phyloP scores from a whole-genome alignment of 345 rosid genomes.

The Aegle marmelos region DNA sequence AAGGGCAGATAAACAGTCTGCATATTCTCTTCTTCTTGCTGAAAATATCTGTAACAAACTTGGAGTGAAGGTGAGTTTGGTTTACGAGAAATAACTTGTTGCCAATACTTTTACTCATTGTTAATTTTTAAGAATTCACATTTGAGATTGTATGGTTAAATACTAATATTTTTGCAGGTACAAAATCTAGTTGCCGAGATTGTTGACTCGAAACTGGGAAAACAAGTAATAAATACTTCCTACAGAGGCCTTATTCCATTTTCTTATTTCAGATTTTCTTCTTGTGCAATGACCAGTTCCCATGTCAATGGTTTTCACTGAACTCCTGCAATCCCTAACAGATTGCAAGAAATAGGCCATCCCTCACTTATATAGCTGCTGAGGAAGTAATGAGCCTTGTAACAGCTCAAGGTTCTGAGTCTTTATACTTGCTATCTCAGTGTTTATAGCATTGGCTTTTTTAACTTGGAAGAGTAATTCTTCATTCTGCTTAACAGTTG shows the following conservation, averaged over 20 bases:
- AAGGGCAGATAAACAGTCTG: slow-evolving; percentile 89
- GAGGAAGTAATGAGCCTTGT: slow-evolving; percentile 99
- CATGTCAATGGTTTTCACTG: not conserved
- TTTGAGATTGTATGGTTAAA: slow-evolving; percentile 6
- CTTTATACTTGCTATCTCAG: not conserved
- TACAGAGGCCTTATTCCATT: slow-evolving; percentile 8
- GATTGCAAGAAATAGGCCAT: slow-evolving; percentile 82
- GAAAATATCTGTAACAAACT: slow-evolving; percentile 85
- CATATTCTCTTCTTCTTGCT: slow-evolving; percentile 88
- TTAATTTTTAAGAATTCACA: not conserved
- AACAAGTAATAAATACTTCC: slow-evolving; percentile 58
- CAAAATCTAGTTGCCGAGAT: slow-evolving; percentile 95
- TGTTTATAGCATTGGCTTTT: not conserved
- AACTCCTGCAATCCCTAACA: slow-evolving; percentile 28
- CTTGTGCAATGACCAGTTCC: not conserved
- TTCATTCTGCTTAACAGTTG: slow-evolving; percentile 46
- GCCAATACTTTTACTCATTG: not conserved
- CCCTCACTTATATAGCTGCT: slow-evolving; percentile 80
- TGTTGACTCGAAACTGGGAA: slow-evolving; percentile 85
- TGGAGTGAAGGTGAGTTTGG: slow-evolving; percentile 60
- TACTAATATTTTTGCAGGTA: slow-evolving; percentile 42
- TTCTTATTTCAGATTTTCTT: slow-evolving; percentile 10
- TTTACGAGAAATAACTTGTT: not conserved
- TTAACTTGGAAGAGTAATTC: slow-evolving; percentile 6
- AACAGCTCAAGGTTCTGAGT: slow-evolving; percentile 83